Percentiles rank a stretch among this genome's conserved stretches.
Evolutionary conservation across 1,284 basidiomycete species (phyloP).

Genomic region (Chiua sp.): DNA sequence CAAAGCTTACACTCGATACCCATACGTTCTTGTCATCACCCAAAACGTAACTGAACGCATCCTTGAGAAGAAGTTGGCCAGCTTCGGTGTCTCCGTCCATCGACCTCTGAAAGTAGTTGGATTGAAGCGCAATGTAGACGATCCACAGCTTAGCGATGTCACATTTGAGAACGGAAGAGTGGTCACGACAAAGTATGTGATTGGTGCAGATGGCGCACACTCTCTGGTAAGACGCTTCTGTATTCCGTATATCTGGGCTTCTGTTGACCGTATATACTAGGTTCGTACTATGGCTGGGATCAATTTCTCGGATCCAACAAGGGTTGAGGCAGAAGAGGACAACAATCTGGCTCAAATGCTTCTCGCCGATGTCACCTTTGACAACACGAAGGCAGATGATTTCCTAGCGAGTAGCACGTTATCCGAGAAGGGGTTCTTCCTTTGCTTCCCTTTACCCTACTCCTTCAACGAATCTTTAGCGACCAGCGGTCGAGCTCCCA

Average conservation of each 20-base stretch:
- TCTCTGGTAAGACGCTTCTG: slow-evolving; percentile 45
- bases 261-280: slow-evolving; percentile 1
- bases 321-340: not conserved
- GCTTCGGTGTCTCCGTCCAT: not conserved
- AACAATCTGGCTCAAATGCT: slow-evolving; percentile 5
- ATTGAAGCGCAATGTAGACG: not conserved
- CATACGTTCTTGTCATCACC: not conserved
- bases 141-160: slow-evolving; percentile 41
- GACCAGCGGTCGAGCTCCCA: not conserved
- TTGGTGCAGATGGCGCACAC: slow-evolving; percentile 58
- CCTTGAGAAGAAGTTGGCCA: not conserved
- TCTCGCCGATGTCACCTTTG: slow-evolving; percentile 15
- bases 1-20: not conserved
- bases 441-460: slow-evolving; percentile 31
- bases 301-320: slow-evolving; percentile 13
- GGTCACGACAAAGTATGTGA: slow-evolving; percentile 50
- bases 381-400: not conserved
- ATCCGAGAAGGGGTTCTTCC: slow-evolving; percentile 28
- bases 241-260: not conserved
- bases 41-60: not conserved
- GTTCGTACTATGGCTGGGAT: slow-evolving; percentile 14
- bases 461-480: slow-evolving; percentile 23
- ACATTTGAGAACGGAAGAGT: slow-evolving; percentile 53
- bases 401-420: not conserved
- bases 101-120: not conserved